phyloP scores from a whole-genome alignment of 2,329 filamentous ascomycete genomes.

The Dactylonectria macrodidyma region DNA sequence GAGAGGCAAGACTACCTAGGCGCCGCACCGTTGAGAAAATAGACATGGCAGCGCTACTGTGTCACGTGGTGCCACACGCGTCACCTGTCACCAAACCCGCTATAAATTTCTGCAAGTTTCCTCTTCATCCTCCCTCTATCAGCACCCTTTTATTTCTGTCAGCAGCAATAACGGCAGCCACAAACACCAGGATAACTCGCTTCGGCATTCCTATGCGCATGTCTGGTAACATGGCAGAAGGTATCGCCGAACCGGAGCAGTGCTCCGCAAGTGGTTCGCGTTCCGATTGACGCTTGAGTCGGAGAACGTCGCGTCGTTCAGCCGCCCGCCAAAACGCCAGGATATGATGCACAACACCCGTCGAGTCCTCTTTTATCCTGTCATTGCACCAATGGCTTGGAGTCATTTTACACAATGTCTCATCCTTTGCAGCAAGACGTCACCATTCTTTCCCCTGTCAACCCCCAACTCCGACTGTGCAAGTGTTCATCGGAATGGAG shows the following conservation, averaged over 20 bases:
- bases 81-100: constrained; percentile 16
- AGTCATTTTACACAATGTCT: background rate
- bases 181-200: background rate
- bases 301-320: constrained; percentile 11
- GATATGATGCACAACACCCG: constrained; percentile 21
- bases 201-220: background rate
- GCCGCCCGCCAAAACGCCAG: constrained; percentile 27
- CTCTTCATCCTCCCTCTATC: constrained; percentile 6
- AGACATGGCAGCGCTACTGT: background rate
- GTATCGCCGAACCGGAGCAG: constrained; percentile 14
- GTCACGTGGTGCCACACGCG: constrained; percentile 47
- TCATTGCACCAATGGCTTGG: background rate
- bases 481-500: constrained; percentile 20
- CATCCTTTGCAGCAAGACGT: background rate
- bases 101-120: constrained; percentile 33
- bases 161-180: background rate
- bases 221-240: constrained; percentile 4
- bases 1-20: constrained; percentile 4
- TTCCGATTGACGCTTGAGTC: constrained; percentile 36
- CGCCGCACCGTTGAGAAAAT: constrained; percentile 13
- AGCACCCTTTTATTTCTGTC: background rate
- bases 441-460: background rate
- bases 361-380: background rate
- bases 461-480: constrained; percentile 1
- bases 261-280: constrained; percentile 21